Percentiles rank a stretch among this genome's conserved stretches.
Conservation (phyloP, 306 rosid genomes). For the Phaseolus lunatus region DNA sequence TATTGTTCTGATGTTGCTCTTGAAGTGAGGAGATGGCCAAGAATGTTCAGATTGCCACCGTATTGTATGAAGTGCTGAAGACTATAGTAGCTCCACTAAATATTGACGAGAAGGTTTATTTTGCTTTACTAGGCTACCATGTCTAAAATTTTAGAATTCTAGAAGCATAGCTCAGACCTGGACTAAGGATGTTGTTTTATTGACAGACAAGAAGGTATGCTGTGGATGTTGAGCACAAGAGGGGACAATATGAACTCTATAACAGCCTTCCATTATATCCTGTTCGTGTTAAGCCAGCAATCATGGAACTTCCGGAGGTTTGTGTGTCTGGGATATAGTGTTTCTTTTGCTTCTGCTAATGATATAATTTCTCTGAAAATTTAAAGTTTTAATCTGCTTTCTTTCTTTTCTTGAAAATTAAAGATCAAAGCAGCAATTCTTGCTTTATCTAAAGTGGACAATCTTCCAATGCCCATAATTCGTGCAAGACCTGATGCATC, state of each 20-base stretch:
- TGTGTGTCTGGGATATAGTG: conserved; percentile 39
- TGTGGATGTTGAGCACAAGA: conserved; percentile 68
- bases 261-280: conserved; percentile 91
- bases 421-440: conserved; percentile 83
- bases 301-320: conserved; percentile 96
- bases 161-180: not conserved
- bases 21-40: conserved; percentile 96
- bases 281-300: conserved; percentile 81
- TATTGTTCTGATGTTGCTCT: conserved; percentile 40
- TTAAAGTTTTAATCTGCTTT: conserved; percentile 14
- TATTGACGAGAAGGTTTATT: conserved; percentile 66
- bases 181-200: conserved; percentile 47
- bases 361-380: conserved; percentile 4
- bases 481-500: conserved; percentile 45
- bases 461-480: conserved; percentile 81
- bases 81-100: conserved; percentile 51
- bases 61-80: conserved; percentile 79
- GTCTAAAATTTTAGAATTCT: conserved; percentile 36
- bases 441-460: conserved; percentile 67
- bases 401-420: conserved; percentile 30
- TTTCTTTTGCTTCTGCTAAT: conserved; percentile 33
- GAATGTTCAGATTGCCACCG: conserved; percentile 77
- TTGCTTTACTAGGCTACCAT: conserved; percentile 39
- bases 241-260: conserved; percentile 69
- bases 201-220: conserved; percentile 74